Evolutionary conservation across 768 basidiomycete species (phyloP), one percentile per base, ranked within the genome.

Genomic region (Leccinum rimulosum): DNA sequence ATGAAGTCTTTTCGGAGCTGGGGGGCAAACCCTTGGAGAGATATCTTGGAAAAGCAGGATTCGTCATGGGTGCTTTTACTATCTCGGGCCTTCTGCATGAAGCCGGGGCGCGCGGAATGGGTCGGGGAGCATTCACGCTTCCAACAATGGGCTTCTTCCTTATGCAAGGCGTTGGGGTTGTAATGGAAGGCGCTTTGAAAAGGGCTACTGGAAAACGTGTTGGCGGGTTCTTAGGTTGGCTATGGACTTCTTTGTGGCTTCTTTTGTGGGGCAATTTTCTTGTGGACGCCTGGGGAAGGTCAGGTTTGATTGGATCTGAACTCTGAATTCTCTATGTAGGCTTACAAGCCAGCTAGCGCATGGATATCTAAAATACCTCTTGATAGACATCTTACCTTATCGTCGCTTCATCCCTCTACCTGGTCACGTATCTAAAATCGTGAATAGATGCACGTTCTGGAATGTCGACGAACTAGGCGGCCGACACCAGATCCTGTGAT

Each of bases 1-100:
- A 87, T 10, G 79, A 84, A 48, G 66, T 70, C 43, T 89, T 89
- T 63, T 70, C 86, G 43, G 70, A 68, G 14, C 61, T 84, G 22
- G 86, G 86, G 11, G 74, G 74, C 8, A 74, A 72, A 33, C 82
- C 83, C 0, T 54, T 82, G 31, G 67, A 68, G 25, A 65, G 65
- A 53, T 60, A 82, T 5, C 65, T 82, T 25, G 86, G 88, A 25
- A 78, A 79, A 22, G 56, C 66, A 3, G 84, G 83, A 4, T 71
- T 68, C 6, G 72, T 88, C 6, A 57, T 89, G 6, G 86, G 85
- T 7, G 81, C 80, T 3, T 90, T 90, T 66, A 54, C 80, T 3
- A 59, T 82, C 8, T 89, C 88, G 0, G 85, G 79, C 6, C 17
- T 83, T 6, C 65, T 89, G 7, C 89, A 91, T 57, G 78, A 84